Evolutionary conservation across 2,329 filamentous ascomycete genomes (phyloP).

Genomic region (Knufia petricola): DNA sequence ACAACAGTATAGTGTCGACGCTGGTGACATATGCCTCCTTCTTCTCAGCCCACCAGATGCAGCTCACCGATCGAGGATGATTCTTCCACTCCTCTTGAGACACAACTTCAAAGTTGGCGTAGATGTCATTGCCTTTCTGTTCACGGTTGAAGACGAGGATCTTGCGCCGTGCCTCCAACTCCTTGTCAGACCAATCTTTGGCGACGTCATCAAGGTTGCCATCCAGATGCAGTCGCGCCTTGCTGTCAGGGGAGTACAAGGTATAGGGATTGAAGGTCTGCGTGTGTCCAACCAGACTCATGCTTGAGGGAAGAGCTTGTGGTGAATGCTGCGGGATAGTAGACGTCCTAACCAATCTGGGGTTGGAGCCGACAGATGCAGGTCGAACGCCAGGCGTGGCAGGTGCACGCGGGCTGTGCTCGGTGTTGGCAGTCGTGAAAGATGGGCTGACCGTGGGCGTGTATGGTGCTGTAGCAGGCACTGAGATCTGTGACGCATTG

Average conservation of each 20-base stretch:
- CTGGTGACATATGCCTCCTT: conserved; percentile 87
- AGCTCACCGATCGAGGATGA: conserved; percentile 89
- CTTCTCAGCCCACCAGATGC: conserved; percentile 94
- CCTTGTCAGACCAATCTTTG: conserved; percentile 70
- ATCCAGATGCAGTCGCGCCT: conserved; percentile 74
- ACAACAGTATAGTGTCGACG: conserved; percentile 89
- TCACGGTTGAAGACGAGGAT: conserved; percentile 81
- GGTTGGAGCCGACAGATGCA: conserved; percentile 39
- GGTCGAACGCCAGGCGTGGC: conserved; percentile 30
- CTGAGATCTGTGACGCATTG: conserved; percentile 32
- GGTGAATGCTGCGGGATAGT: conserved; percentile 50
- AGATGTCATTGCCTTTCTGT: conserved; percentile 73
- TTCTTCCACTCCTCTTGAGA: conserved; percentile 67
- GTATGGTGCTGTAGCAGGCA: conserved; percentile 42
- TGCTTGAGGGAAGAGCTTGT: conserved; percentile 37
- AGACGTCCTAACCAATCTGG: conserved; percentile 57
- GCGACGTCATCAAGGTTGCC: conserved; percentile 81
- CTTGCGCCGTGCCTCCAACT: conserved; percentile 66
- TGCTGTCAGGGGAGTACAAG: conserved; percentile 59
- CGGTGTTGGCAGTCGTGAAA: conserved; percentile 38
- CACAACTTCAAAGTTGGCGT: conserved; percentile 68
- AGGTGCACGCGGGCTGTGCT: conserved; percentile 35
- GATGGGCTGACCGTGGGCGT: conserved; percentile 34
- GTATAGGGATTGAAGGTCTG: conserved; percentile 62
- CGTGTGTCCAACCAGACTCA: conserved; percentile 34